These are phyloP conservation scores for Podila verticillata DNA, from an alignment of 192 early-diverging fungal species.

Conservation along the genomic window DNA sequence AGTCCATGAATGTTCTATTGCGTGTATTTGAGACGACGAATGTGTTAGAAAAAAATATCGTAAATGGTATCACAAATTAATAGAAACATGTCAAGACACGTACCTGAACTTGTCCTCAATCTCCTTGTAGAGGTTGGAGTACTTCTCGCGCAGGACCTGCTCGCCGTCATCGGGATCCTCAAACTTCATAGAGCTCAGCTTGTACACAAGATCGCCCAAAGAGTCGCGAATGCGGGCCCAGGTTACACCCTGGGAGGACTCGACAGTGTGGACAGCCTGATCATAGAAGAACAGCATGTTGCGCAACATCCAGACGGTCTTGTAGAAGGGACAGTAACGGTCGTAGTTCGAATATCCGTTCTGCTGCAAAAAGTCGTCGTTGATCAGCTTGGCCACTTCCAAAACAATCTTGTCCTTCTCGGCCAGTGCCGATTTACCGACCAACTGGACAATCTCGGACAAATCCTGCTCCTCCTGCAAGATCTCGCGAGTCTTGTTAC, in stretches of 20 bases:
- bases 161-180: slow-evolving; percentile 99
- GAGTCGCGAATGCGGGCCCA: slow-evolving; percentile 95
- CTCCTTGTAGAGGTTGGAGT: slow-evolving; percentile 91
- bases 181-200: slow-evolving; percentile 99
- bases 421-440: slow-evolving; percentile 89
- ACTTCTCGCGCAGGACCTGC: slow-evolving; percentile 85
- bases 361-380: slow-evolving; percentile 99
- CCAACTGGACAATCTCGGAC: slow-evolving; percentile 99
- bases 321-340: slow-evolving; percentile 99
- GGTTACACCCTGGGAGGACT: slow-evolving; percentile 88
- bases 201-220: slow-evolving; percentile 95
- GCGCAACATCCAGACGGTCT: slow-evolving; percentile 97
- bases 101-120: slow-evolving; percentile 93
- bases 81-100: background rate
- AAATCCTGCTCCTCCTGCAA: slow-evolving; percentile 98
- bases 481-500: slow-evolving; percentile 97
- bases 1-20: slow-evolving; percentile 45
- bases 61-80: background rate
- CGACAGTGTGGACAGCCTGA: slow-evolving; percentile 93
- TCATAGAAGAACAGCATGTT: slow-evolving; percentile 99
- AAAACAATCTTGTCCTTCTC: slow-evolving; percentile 99
- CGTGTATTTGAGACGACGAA: background rate
- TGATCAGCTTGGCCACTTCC: slow-evolving; percentile 96
- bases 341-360: slow-evolving; percentile 99
- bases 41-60: background rate